Evolutionary conservation across 2,329 filamentous ascomycete genomes (phyloP), one percentile per base, ranked within the genome.

Genomic region (Rhinocladiella similis): DNA sequence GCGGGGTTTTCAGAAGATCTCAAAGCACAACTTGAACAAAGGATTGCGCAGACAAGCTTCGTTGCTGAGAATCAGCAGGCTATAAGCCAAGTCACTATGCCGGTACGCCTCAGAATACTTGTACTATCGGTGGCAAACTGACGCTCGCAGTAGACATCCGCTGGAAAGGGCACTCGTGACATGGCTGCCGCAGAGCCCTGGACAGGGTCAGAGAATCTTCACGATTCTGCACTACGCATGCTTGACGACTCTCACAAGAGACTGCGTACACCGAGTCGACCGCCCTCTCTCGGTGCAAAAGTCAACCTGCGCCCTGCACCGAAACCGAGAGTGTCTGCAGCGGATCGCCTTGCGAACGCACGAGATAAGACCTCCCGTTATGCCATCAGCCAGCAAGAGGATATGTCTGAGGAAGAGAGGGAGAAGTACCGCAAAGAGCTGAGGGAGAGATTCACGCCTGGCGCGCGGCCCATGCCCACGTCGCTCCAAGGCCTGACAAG

Each of bases 191-290:
- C 86, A 5, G 75, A 81, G 55, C 81, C 88, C 1, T 99, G 94
- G 94, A 85, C 82, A 0, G 94, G 93, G 2, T 78, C 82, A 12
- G 94, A 97, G 73, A 78, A 77, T 4, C 75, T 87, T 1, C 83
- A 87, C 64, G 91, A 97, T 70, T 81, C 88, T 0, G 86, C 91
- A 19, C 75, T 96, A 47, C 85, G 94, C 29, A 97, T 97, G 89
- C 77, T 87, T 9, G 80, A 82, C 46, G 83, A 86, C 65, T 77
- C 81, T 14, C 80, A 83, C 64, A 86, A 85, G 67, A 82, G 81
- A 16, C 67, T 82, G 13, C 76, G 77, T 38, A 69, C 70, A 22
- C 70, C 75, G 1, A 72, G 72, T 41, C 77, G 71, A 18, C 66
- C 70, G 9, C 66, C 72, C 6, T 70, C 16, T 63, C 64, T 38